Evolutionary conservation across 2,329 filamentous ascomycete genomes (phyloP).

Genomic region (Colletotrichum sp.): DNA sequence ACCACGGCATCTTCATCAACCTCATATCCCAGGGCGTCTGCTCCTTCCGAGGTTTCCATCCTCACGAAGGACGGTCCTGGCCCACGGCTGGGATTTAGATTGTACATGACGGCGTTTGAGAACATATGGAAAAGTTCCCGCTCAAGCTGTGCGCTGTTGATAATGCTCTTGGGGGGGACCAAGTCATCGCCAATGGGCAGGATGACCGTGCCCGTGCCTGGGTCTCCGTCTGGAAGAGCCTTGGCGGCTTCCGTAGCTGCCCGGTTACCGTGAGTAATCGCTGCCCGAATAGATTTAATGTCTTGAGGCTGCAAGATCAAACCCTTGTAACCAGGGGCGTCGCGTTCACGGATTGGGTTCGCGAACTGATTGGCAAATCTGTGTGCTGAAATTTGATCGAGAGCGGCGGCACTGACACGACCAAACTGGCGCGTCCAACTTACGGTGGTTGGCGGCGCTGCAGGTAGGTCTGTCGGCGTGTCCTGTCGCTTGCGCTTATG

Average conservation of each 20-base stretch:
- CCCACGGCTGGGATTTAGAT: slow-evolving; percentile 78
- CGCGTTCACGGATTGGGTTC: slow-evolving; percentile 74
- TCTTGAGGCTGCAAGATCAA: slow-evolving; percentile 79
- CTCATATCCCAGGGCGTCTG: slow-evolving; percentile 63
- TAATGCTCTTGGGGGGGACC: slow-evolving; percentile 84
- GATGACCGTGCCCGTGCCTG: slow-evolving; percentile 61
- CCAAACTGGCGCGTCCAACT: slow-evolving; percentile 79
- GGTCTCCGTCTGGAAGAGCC: slow-evolving; percentile 64
- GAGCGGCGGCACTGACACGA: slow-evolving; percentile 72
- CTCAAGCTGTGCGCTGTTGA: slow-evolving; percentile 92
- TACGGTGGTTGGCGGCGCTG: slow-evolving; percentile 68
- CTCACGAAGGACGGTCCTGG: slow-evolving; percentile 67
- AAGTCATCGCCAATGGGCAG: slow-evolving; percentile 77
- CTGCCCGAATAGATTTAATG: slow-evolving; percentile 77
- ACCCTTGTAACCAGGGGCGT: slow-evolving; percentile 77
- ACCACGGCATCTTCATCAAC: slow-evolving; percentile 86
- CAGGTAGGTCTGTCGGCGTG: slow-evolving; percentile 50
- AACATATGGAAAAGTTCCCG: slow-evolving; percentile 97
- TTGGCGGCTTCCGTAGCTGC: slow-evolving; percentile 66
- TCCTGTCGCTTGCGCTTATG: slow-evolving; percentile 65
- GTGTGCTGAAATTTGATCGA: slow-evolving; percentile 79
- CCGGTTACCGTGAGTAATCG: slow-evolving; percentile 75
- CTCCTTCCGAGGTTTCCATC: slow-evolving; percentile 37
- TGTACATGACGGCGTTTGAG: slow-evolving; percentile 98
- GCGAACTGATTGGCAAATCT: slow-evolving; percentile 82